Evolutionary conservation across 2,329 filamentous ascomycete genomes (phyloP), one percentile per base, ranked within the genome.

Genomic region (Apiospora sp.): DNA sequence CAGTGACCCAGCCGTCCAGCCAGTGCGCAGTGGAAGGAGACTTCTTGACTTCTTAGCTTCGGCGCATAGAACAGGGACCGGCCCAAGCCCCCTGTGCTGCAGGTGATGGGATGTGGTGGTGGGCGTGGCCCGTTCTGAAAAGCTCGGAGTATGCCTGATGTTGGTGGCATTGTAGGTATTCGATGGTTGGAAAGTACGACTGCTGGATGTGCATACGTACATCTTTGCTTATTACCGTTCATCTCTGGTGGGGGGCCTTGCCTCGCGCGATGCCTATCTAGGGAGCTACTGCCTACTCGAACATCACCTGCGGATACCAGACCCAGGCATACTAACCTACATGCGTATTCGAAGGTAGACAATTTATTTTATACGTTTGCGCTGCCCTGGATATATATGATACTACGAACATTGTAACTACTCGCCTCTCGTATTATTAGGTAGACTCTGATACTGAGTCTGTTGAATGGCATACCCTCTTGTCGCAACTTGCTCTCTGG

Each of bases 21-120:
- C n/a, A 24, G 22, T 41, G 37, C 37, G 8, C 37, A 41, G 37
- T 41, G 19, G 19, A 22, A 22, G 27, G 19, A 22, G 19, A n/a
- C 34, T 64, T 4, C 27, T 30, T 30, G 2, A 54, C 13, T 54
- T 58, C 6, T 41, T 64, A 64, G 58, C 58, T 64, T 64, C 58
- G 58, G 58, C 58, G 58, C 58, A 64, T 64, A n/a, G 58, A 64
- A 64, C 58, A 64, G 58, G 19, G 34, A 64, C 58, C 30, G 58
- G 58, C 19, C 58, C 58, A 64, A 64, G 58, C 58, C 58, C 34
- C 34, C 58, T 64, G 30, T 24, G 8, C 58, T 64, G 58, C 58
- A 64, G 58, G 58, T 64, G 58, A 64, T 41, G 58, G 58, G 58
- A 37, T 61, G 30, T 37, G 16, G 58, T 64, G 58, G 58, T 64